Evolutionary conservation across 2,329 filamentous ascomycete genomes (phyloP), one percentile per base, ranked within the genome.

Genomic region (Thermothelomyces thermophilus): DNA sequence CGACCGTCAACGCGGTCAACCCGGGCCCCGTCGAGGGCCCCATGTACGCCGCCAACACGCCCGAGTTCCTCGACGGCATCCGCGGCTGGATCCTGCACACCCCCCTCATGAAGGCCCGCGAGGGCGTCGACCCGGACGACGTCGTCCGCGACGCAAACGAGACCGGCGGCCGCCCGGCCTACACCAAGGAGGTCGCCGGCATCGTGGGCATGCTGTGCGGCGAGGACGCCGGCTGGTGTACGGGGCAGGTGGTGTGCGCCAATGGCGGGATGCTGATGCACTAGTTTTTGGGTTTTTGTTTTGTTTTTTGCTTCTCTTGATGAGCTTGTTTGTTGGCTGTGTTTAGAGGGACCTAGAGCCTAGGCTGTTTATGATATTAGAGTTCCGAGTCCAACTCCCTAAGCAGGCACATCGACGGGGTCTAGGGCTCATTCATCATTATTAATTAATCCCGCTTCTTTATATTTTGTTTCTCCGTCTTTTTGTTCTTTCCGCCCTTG

Each of bases 181-280:
- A 86, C 63, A 77, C 80, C 26, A 70, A 73, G 43, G 87, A 91
- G 70, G 74, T 91, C 65, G 87, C 85, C 0, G 87, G 86, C 0
- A 77, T 88, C 5, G 82, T 90, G 16, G 85, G 78, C 2, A 89
- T 90, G 84, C 68, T 90, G 19, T 88, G 85, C 63, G 76, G 77
- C 5, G 72, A 74, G 5, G 87, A 91, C 63, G 76, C 79, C n/a
- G 77, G 73, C 7, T 91, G 86, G 86, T 84, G 81, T 62, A 93
- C 87, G 0, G 87, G 87, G 1, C 85, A 84, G 65, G 84, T 90
- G 20, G 78, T 93, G 3, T 87, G 83, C 68, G 86, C 86, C 7
- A 91, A 91, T 63, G 87, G 87, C 1, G 87, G 87, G 6, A 83
- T 89, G 79, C 46, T 72, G 46, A 66, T 68, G 55, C 60, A 62